Base-by-base conservation (phyloP, 2,329 filamentous ascomycete species). In the Microdochium bolleyi region DNA sequence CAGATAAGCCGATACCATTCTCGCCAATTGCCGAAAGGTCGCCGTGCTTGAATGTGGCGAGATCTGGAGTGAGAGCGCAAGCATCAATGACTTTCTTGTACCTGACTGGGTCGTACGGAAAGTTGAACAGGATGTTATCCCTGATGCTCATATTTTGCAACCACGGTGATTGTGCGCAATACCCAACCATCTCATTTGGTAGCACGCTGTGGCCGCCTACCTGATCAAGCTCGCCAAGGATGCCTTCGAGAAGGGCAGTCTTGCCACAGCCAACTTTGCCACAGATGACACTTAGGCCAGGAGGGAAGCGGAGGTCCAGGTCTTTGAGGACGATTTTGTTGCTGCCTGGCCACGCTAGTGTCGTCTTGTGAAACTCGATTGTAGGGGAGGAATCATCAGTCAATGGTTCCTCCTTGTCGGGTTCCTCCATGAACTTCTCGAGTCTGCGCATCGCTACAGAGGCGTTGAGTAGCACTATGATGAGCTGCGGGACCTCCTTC, bases 401-500 rank as follows among this genome's bases (percentile, higher is more conserved):
- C 3, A 73, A 70, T 2, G 67, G 66, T 25, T 79, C 75, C 27
- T 82, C 79, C 59, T 90, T 89, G 61, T 96, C 83, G 0, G 89
- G 89, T 66, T 96, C 91, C 1, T 75, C 73, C 89, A 96, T 95
- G 70, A 95, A 96, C 22, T 81, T 78, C 61, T 95, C 88, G 21
- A 96, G 89, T 58, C 91, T 85, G 9, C 80, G 82, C 56, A 95
- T 82, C 0, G 91, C 87, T 19, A 96, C 85, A n/a, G 81, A 84
- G 0, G 90, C 88, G 61, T 95, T 95, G 58, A 95, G 78, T 3
- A 92, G 70, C 0, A 86, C 80, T 0, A 87, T 90, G 46, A 95
- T 83, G 10, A 95, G 72, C 27, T 81, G 75, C 2, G 92, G 92
- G 0, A 95, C 70, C 51, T 91, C 87, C 52, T 85, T 83, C 49